Conservation (phyloP, 2,329 filamentous ascomycete species). For the Bipolaris zeicola region DNA sequence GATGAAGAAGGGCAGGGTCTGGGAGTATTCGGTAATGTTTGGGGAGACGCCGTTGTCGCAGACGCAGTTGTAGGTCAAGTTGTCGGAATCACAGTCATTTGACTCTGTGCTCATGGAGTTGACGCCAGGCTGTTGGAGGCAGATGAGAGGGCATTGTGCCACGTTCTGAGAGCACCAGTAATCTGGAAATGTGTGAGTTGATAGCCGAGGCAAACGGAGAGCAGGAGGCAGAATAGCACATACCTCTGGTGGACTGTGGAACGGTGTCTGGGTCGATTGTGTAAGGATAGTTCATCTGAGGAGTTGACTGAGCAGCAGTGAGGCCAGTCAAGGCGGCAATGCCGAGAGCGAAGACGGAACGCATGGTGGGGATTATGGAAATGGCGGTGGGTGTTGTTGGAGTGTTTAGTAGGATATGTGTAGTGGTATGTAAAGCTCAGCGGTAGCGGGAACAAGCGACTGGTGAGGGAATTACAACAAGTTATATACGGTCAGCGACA, state of each 20-base stretch:
- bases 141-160: slow-evolving; percentile 73
- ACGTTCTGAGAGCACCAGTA: slow-evolving; percentile 70
- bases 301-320: slow-evolving; percentile 54
- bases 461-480: slow-evolving; percentile 21
- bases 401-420: slow-evolving; percentile 2
- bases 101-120: slow-evolving; percentile 53
- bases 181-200: slow-evolving; percentile 49
- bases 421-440: slow-evolving; percentile 8
- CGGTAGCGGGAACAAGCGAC: not conserved
- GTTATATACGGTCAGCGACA: slow-evolving; percentile 30
- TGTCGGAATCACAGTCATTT: slow-evolving; percentile 70
- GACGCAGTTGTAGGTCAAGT: slow-evolving; percentile 72
- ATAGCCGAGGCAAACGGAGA: too few relatives aligned
- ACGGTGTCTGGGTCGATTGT: slow-evolving; percentile 69
- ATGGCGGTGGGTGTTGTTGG: not conserved
- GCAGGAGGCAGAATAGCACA: slow-evolving; percentile 30
- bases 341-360: slow-evolving; percentile 58
- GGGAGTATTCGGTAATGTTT: slow-evolving; percentile 76
- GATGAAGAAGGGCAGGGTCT: slow-evolving; percentile 78
- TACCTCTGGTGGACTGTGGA: slow-evolving; percentile 58
- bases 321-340: slow-evolving; percentile 58
- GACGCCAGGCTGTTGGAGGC: slow-evolving; percentile 63
- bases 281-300: slow-evolving; percentile 41
- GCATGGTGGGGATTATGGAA: slow-evolving; percentile 47
- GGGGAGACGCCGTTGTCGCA: slow-evolving; percentile 70